Conservation (phyloP, 371 early-diverging fungal genomes). For the Blastocladiella emersonii region DNA sequence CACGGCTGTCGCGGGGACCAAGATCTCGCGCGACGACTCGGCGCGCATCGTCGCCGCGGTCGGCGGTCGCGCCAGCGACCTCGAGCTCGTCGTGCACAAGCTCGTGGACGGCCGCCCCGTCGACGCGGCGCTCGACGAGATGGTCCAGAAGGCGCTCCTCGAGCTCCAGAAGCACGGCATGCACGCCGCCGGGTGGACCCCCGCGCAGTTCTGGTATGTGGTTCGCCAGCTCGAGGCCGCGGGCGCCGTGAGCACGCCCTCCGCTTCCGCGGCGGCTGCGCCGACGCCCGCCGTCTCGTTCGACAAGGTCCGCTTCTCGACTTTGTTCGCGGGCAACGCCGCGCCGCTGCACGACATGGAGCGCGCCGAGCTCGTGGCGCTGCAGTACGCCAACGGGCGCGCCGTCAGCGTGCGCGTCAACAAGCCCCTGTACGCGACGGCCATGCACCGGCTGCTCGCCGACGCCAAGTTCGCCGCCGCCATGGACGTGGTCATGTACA, state of each 20-base stretch:
- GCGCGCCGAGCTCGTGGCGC: background rate
- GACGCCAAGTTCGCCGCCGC: slow-evolving; percentile 57
- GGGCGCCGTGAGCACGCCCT: slow-evolving; percentile 8
- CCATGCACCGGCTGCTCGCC: slow-evolving; percentile 50
- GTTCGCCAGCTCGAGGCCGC: slow-evolving; percentile 5
- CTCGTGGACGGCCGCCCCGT: slow-evolving; percentile 56
- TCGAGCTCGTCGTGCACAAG: slow-evolving; percentile 71
- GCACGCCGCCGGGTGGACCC: slow-evolving; percentile 34
- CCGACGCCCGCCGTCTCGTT: background rate
- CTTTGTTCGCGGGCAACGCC: background rate
- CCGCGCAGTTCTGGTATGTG: slow-evolving; percentile 27
- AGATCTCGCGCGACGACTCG: slow-evolving; percentile 16
- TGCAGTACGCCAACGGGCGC: background rate
- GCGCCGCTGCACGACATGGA: background rate
- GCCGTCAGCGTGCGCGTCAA: background rate
- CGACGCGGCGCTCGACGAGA: slow-evolving; percentile 59
- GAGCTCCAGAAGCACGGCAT: slow-evolving; percentile 77
- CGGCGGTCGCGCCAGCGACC: slow-evolving; percentile 81
- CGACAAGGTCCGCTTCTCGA: slow-evolving; percentile 1
- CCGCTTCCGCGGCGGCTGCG: no score
- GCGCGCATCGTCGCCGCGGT: slow-evolving; percentile 43
- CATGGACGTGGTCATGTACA: slow-evolving; percentile 61
- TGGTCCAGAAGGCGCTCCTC: slow-evolving; percentile 54
- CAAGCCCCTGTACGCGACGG: slow-evolving; percentile 65
- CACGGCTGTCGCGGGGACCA: background rate